Evolutionary conservation across 257 asterid genomes (phyloP), one percentile per base, ranked within the genome.

Genomic region (Gardenia jasminoides): DNA sequence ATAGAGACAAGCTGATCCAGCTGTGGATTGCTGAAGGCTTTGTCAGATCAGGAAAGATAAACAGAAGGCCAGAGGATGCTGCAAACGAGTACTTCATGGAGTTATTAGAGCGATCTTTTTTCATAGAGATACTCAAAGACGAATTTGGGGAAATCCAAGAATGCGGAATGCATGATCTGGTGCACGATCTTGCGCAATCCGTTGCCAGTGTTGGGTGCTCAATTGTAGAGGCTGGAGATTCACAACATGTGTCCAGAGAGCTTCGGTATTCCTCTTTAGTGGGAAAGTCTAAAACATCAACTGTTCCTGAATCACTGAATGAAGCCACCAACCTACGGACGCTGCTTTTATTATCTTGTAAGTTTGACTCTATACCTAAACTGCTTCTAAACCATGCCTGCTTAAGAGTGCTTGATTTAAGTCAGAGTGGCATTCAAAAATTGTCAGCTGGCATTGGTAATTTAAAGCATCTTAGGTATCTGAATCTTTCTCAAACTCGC

Each of bases 21-120:
- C 73, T 89, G 41, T 91, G 96, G 92, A 89, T 89, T 88, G 92
- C 89, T 19, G 93, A 89, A 83, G 93, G 96, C 30, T 91, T 89
- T 81, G 84, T 91, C 17, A 78, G 76, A 71, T 67, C 80, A 47
- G 52, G 52, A 61, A 79, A 76, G 50, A 82, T 26, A 48, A 46
- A 59, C 67, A 86, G 76, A 85, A 72, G 43, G 6, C 87, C 84
- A 79, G 92, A 88, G 81, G 89, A 81, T 39, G 66, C 79, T 12
- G 93, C 93, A 70, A 74, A 74, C 24, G 88, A 85, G 46, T 90
- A 83, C 79, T 90, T 90, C 85, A 78, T 87, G 39, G 92, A 90
- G 78, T 78, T 90, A 58, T 67, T 85, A 64, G 83, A 86, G 46
- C 84, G 91, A 78, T 90, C 93, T 43, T 86, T 89, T 76, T 90